Evolutionary conservation across 75 land plant genomes (phyloP).

Genomic region (Sequoia sempervirens): DNA sequence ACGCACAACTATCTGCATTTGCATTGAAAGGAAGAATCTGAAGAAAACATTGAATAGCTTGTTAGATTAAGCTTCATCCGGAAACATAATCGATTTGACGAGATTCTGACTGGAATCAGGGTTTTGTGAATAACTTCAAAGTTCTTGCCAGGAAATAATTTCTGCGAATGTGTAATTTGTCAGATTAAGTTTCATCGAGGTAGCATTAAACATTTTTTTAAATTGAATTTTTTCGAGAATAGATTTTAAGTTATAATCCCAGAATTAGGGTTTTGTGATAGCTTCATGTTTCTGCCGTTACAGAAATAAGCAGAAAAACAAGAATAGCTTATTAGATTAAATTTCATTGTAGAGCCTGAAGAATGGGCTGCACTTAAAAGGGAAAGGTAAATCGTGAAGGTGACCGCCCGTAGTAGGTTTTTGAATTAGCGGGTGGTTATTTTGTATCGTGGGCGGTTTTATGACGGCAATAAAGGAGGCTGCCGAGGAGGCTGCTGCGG

Average conservation of each 20-base stretch:
- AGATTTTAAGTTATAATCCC: not conserved
- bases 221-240: too few relatives aligned
- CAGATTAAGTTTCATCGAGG: not conserved
- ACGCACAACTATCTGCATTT: not conserved
- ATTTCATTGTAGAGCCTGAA: not conserved
- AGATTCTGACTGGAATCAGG: not conserved
- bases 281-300: not conserved
- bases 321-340: not conserved
- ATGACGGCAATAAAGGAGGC: slow-evolving; percentile 9
- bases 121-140: not conserved
- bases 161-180: not conserved
- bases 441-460: not conserved
- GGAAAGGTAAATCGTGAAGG: not conserved
- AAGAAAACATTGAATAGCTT: not conserved
- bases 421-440: not conserved
- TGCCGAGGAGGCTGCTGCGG: slow-evolving; percentile 9
- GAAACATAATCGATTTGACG: not conserved
- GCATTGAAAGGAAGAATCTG: not conserved
- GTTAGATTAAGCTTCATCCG: not conserved
- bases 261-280: not conserved
- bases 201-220: too few relatives aligned
- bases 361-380: not conserved
- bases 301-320: not conserved
- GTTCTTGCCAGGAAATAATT: too few relatives aligned
- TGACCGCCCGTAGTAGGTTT: not conserved